A percentile compares a stretch with the other conserved stretches of the same genome.
These are phyloP conservation scores for Candida takata DNA, from an alignment of 805 yeast species.

Conservation along the genomic window DNA sequence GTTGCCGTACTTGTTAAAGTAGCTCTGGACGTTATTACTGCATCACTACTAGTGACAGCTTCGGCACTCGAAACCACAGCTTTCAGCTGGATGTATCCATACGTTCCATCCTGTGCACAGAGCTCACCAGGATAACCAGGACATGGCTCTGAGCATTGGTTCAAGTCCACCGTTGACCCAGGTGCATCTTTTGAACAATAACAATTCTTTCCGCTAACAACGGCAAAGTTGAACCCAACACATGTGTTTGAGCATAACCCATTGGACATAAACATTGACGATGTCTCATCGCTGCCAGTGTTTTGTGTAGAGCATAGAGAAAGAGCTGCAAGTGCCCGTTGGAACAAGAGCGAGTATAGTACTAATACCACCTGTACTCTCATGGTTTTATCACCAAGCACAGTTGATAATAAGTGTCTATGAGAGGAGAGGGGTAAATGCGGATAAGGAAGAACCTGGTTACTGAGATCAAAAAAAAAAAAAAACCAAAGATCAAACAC, in stretches of 20 bases:
- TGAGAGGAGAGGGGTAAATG: too few relatives aligned
- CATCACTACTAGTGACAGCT: too few relatives aligned
- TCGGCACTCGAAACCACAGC: constrained; percentile 9
- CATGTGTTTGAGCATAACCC: constrained; percentile 38
- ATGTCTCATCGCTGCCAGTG: constrained; percentile 14
- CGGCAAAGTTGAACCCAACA: constrained; percentile 37
- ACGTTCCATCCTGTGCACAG: constrained; percentile 33
- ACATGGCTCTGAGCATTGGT: constrained; percentile 30
- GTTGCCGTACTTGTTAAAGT: too few relatives aligned
- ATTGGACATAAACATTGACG: constrained; percentile 28
- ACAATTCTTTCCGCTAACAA: constrained; percentile 34
- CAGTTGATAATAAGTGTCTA: too few relatives aligned
- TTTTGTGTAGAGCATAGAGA: constrained; percentile 16
- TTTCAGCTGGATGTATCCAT: constrained; percentile 32
- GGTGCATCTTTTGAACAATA: constrained; percentile 40
- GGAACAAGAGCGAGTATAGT: neutral
- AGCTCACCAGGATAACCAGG: constrained; percentile 38
- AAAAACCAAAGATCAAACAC: too few relatives aligned
- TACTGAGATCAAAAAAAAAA: too few relatives aligned
- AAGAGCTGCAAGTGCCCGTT: constrained; percentile 4
- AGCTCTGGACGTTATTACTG: too few relatives aligned
- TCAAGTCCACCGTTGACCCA: constrained; percentile 26
- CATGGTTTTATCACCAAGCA: too few relatives aligned
- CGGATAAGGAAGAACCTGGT: too few relatives aligned
- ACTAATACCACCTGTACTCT: too few relatives aligned